These are phyloP conservation scores for Lophium mytilinum DNA, from an alignment of 495 filamentous ascomycete genomes.

Conservation along the genomic window DNA sequence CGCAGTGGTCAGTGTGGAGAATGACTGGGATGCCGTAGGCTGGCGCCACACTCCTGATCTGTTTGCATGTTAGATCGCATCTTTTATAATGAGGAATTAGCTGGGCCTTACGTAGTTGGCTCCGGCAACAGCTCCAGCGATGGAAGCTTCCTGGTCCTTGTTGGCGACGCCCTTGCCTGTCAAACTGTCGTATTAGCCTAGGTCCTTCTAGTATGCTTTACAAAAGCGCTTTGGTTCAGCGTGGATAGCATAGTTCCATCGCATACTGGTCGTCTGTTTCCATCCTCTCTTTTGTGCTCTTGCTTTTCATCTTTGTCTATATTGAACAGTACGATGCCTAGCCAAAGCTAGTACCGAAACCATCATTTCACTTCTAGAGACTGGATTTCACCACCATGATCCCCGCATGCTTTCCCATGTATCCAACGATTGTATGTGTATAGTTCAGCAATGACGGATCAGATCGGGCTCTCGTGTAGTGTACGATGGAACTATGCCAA, in stretches of 20 bases:
- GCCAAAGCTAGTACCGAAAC: too few relatives aligned
- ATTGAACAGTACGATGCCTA: too few relatives aligned
- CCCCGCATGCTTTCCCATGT: too few relatives aligned
- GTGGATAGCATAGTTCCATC: neutral
- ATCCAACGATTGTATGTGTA: too few relatives aligned
- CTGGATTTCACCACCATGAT: too few relatives aligned
- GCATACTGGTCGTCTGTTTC: neutral
- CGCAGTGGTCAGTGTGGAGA: conserved; percentile 68
- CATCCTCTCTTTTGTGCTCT: too few relatives aligned
- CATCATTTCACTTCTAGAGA: too few relatives aligned
- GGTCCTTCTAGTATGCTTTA: neutral
- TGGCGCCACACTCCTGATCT: conserved; percentile 76
- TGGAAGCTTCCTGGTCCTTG: conserved; percentile 75
- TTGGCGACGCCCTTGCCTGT: conserved; percentile 62
- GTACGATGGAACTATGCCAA: too few relatives aligned
- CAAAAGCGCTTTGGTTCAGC: neutral
- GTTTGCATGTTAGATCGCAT: neutral
- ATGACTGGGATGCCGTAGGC: conserved; percentile 74
- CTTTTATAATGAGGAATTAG: neutral
- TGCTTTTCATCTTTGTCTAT: too few relatives aligned
- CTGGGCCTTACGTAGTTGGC: conserved; percentile 57
- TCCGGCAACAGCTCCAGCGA: conserved; percentile 76
- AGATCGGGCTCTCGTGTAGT: too few relatives aligned
- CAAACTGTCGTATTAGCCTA: neutral
- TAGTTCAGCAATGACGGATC: too few relatives aligned